Evolutionary conservation across 805 yeast genomes (phyloP), one percentile per base, ranked within the genome.

Genomic region (Candida taoyuanica): DNA sequence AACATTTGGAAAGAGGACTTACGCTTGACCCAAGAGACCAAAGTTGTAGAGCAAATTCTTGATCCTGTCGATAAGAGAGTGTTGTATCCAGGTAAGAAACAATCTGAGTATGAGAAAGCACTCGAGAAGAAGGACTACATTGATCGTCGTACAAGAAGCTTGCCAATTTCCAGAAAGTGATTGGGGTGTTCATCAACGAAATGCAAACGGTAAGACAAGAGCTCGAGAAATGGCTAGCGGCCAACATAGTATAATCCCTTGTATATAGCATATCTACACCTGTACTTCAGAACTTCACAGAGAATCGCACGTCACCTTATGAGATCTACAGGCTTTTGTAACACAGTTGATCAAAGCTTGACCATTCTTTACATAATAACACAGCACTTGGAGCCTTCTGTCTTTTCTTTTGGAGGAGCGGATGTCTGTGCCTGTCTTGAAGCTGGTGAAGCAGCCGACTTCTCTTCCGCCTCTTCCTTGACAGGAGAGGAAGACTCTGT

Each of bases 61-160:
- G 76, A 78, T 48, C 73, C 77, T 15, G 58, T 71, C 15, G 94
- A 85, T 60, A 76, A 74, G 55, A 68, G 73, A 37, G 62, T 86
- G 27, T 48, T 85, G 24, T 86, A 85, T 57, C 94, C 95, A 3
- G 88, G 88, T 20, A 83, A 78, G 62, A 68, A 67, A 37, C 70
- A 73, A 43, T 61, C 73, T 15, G 67, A 64, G 33, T 62, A 68
- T 49, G 58, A 55, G 39, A 69, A 68, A 51, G 65, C 66, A 48
- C 63, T 70, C 53, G 68, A 71, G 45, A 71, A 70, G 56, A 73
- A 70, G 40, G 79, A 76, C 31, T 80, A 78, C 58, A 60, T 80
- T 37, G 67, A 69, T 30, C 65, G 68, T 41, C 72, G 81, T 42
- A 74, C 74, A 41, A 70, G 71, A 53, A 66, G 82, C 3, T 59